Percentiles rank a stretch among this genome's conserved stretches.
Conservation (phyloP, 805 yeast genomes). For the Lipomyces lipofer region DNA sequence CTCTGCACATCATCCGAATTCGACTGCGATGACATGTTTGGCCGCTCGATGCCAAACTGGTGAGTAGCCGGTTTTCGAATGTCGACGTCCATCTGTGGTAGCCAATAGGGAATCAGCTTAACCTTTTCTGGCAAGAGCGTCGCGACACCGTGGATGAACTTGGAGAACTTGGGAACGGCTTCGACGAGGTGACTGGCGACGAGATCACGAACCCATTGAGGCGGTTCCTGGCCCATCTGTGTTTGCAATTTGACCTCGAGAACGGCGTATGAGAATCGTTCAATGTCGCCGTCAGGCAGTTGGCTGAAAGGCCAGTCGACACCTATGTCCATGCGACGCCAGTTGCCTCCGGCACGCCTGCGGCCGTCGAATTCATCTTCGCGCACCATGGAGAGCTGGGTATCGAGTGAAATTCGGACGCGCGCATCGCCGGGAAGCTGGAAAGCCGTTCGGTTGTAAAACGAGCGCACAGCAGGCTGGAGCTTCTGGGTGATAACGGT, state of each 20-base stretch:
- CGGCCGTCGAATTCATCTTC: conserved; percentile 95
- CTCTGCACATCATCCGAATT: conserved; percentile 35
- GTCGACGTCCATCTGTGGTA: conserved; percentile 94
- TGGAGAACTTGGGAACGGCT: conserved; percentile 97
- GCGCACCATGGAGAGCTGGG: conserved; percentile 95
- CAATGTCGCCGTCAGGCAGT: conserved; percentile 78
- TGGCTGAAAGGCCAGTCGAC: conserved; percentile 94
- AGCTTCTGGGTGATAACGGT: conserved; percentile 77
- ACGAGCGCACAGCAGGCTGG: conserved; percentile 93
- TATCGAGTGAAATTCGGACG: conserved; percentile 96
- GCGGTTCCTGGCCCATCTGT: conserved; percentile 98
- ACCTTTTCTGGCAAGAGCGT: conserved; percentile 83
- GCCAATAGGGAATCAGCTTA: conserved; percentile 90
- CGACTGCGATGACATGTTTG: conserved; percentile 33
- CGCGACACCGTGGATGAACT: conserved; percentile 96
- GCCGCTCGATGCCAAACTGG: conserved; percentile 63
- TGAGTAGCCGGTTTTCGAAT: conserved; percentile 82
- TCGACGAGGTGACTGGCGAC: conserved; percentile 92
- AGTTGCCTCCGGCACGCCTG: conserved; percentile 86
- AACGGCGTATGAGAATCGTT: conserved; percentile 96
- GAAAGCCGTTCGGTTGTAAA: conserved; percentile 97
- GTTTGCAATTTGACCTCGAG: conserved; percentile 96
- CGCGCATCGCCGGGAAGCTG: conserved; percentile 99
- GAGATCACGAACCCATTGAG: conserved; percentile 93
- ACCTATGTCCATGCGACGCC: conserved; percentile 99